Percentiles rank a stretch among this genome's conserved stretches.
phyloP scores from a whole-genome alignment of 208 protist genomes.

The Crithidia sp. region DNA sequence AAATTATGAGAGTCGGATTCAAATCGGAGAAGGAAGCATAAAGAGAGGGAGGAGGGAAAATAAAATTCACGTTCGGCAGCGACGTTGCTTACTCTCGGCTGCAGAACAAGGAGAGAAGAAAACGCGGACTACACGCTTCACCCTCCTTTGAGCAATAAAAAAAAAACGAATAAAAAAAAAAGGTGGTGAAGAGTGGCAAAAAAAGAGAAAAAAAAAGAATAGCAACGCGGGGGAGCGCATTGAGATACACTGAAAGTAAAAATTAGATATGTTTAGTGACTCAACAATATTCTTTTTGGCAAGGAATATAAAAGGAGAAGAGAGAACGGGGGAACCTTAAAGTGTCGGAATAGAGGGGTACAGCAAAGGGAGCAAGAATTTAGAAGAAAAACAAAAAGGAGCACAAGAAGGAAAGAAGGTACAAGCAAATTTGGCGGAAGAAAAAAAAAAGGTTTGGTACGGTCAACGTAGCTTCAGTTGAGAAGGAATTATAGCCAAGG shows the following conservation, averaged over 20 bases:
- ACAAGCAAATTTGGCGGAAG: neutral
- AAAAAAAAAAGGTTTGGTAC: neutral
- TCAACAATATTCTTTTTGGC: neutral
- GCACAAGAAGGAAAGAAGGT: neutral
- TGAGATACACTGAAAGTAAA: neutral
- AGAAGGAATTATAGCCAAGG: slow-evolving; percentile 91
- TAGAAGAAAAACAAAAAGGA: slow-evolving; percentile 14
- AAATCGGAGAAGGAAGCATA: no score
- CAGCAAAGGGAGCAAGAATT: neutral
- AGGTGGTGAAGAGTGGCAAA: neutral
- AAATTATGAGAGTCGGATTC: no score
- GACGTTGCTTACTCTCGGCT: no score
- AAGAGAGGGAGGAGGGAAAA: no score
- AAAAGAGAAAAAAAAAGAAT: neutral
- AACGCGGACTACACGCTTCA: no score
- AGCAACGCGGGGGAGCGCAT: neutral
- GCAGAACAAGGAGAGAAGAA: no score
- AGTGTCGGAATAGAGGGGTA: slow-evolving; percentile 4
- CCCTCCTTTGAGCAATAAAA: neutral
- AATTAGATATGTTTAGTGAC: no score
- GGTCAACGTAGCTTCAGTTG: neutral
- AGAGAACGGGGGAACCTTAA: neutral
- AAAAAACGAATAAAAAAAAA: neutral
- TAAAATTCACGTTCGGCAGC: no score
- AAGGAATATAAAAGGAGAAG: slow-evolving; percentile 15